Evolutionary conservation across 1,284 basidiomycete genomes (phyloP).

Genomic region (Austroboletus novae-zelandiae): DNA sequence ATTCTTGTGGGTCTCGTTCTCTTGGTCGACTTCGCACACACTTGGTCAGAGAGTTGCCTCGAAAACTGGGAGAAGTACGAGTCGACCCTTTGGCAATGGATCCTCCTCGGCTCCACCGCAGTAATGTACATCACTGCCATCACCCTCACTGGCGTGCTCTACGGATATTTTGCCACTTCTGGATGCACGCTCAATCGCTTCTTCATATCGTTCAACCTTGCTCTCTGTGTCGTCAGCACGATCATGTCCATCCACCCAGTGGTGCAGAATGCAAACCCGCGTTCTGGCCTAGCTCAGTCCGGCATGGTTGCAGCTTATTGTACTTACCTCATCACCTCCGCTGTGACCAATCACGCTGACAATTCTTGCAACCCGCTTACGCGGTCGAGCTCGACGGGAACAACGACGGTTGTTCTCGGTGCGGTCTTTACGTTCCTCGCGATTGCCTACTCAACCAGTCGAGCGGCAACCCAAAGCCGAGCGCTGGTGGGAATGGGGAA

Average conservation of each 20-base stretch:
- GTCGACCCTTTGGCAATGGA: conserved; percentile 95
- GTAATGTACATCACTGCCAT: conserved; percentile 84
- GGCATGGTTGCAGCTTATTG: conserved; percentile 97
- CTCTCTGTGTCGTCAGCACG: conserved; percentile 79
- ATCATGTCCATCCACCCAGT: conserved; percentile 81
- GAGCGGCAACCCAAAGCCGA: conserved; percentile 93
- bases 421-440: conserved; percentile 97
- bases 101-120: conserved; percentile 91
- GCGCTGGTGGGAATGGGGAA: conserved; percentile 81
- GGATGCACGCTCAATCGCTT: conserved; percentile 91
- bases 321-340: conserved; percentile 94
- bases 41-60: conserved; percentile 96
- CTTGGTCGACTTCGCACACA: conserved; percentile 97
- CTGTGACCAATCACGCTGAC: conserved; percentile 89
- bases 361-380: conserved; percentile 87
- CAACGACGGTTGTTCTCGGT: conserved; percentile 87
- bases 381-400: conserved; percentile 70
- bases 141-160: conserved; percentile 84
- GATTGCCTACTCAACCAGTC: conserved; percentile 95
- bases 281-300: conserved; percentile 92
- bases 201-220: conserved; percentile 94
- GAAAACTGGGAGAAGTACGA: conserved; percentile 91
- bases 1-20: conserved; percentile 96
- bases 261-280: conserved; percentile 92
- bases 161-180: conserved; percentile 86